A percentile compares a stretch with the other conserved stretches of the same genome.
Evolutionary conservation across 805 yeast species (phyloP).

Genomic region (Myxozyma nipponensis): DNA sequence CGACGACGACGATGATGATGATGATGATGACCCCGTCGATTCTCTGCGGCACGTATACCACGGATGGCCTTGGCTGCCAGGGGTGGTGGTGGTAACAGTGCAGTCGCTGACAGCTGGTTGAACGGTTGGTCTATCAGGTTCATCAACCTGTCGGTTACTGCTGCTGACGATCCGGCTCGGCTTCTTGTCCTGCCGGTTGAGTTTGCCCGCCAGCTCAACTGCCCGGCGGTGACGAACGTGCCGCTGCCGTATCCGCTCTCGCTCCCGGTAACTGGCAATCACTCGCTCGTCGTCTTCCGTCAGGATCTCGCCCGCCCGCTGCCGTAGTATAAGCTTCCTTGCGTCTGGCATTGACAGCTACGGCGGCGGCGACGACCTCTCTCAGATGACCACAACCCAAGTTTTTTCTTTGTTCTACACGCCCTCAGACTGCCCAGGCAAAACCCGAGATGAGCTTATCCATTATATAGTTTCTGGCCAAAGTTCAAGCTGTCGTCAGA

Average conservation of each 20-base stretch:
- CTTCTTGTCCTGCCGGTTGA: background rate
- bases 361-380: too few relatives aligned
- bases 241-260: conserved; percentile 14
- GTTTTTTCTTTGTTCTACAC: too few relatives aligned
- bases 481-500: too few relatives aligned
- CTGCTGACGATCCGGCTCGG: background rate
- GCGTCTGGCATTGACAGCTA: conserved; percentile 12
- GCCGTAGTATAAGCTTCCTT: conserved; percentile 9
- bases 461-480: too few relatives aligned
- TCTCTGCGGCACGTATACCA: too few relatives aligned
- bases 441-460: too few relatives aligned
- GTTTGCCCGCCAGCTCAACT: background rate
- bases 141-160: background rate
- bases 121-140: too few relatives aligned
- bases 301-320: conserved; percentile 5
- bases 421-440: too few relatives aligned
- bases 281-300: conserved; percentile 8
- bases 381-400: too few relatives aligned
- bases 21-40: background rate
- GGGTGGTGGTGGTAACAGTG: too few relatives aligned
- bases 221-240: conserved; percentile 1
- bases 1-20: background rate
- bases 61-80: too few relatives aligned
- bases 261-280: conserved; percentile 5
- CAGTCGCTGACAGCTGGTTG: too few relatives aligned